phyloP scores from a whole-genome alignment of 805 yeast genomes.

The Wickerhamiella dianesei region DNA sequence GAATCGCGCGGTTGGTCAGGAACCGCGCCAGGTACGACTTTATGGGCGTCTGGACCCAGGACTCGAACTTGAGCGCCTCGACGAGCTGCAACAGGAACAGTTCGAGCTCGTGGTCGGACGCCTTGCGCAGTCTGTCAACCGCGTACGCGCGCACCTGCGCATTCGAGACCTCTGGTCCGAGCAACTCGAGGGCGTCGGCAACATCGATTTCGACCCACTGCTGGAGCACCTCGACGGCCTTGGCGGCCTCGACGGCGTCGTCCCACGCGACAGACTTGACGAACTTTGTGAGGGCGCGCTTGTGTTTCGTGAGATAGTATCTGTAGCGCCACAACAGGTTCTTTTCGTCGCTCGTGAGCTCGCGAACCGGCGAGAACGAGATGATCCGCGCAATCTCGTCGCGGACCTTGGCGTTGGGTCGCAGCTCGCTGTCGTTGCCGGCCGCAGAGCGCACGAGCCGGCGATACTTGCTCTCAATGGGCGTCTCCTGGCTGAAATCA shows the following conservation, averaged over 20 bases:
- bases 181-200: conserved; percentile 73
- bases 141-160: conserved; percentile 73
- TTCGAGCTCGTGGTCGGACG: conserved; percentile 67
- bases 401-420: conserved; percentile 75
- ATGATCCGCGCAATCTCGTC: conserved; percentile 59
- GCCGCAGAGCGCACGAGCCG: conserved; percentile 54
- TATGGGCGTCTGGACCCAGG: conserved; percentile 13
- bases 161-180: conserved; percentile 66
- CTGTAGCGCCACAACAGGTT: conserved; percentile 84
- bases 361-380: conserved; percentile 70
- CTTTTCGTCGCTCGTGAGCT: conserved; percentile 67
- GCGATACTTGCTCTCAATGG: conserved; percentile 78
- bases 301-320: conserved; percentile 59
- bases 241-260: conserved; percentile 65
- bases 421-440: conserved; percentile 70
- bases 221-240: conserved; percentile 60
- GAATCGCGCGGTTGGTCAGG: conserved; percentile 55
- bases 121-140: conserved; percentile 64
- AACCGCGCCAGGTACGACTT: conserved; percentile 36
- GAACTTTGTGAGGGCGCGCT: conserved; percentile 62
- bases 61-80: conserved; percentile 78
- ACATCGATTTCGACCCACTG: conserved; percentile 64
- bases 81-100: conserved; percentile 78
- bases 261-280: conserved; percentile 81
- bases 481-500: conserved; percentile 55